phyloP scores from a whole-genome alignment of 1,284 basidiomycete species.

The Irpex lacteus region DNA sequence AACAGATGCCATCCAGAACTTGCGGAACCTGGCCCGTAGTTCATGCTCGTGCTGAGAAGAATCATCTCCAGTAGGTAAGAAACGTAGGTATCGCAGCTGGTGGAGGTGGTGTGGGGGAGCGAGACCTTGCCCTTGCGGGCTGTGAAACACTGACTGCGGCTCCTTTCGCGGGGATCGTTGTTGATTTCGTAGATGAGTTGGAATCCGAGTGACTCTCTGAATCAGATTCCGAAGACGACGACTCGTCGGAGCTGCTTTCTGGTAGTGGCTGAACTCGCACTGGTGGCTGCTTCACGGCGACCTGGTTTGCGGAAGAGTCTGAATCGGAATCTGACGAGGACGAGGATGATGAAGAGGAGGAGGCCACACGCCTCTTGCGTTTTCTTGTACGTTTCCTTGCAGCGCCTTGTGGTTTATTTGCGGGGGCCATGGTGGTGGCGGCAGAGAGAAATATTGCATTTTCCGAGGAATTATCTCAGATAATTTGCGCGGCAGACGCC shows the following conservation, averaged over 20 bases:
- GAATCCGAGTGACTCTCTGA: conserved; percentile 16
- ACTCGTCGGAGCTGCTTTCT: conserved; percentile 12
- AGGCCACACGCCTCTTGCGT: conserved; percentile 37
- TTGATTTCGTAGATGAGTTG: neutral
- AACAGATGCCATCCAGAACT: conserved; percentile 79
- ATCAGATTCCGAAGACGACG: conserved; percentile 21
- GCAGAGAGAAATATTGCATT: neutral
- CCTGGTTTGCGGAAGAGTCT: conserved; percentile 4
- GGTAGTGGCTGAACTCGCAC: conserved; percentile 5
- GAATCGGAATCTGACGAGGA: conserved; percentile 26
- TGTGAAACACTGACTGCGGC: conserved; percentile 10
- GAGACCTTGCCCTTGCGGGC: conserved; percentile 20
- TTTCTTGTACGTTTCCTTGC: conserved; percentile 36
- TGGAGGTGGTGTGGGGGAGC: conserved; percentile 45
- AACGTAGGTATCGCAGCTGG: conserved; percentile 50
- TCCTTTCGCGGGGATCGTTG: neutral
- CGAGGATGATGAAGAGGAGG: conserved; percentile 35
- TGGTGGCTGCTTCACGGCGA: conserved; percentile 13
- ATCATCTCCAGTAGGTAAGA: conserved; percentile 38
- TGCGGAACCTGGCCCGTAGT: conserved; percentile 63
- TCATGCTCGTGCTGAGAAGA: conserved; percentile 41
- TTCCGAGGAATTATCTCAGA: neutral
- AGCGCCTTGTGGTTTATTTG: conserved; percentile 17
- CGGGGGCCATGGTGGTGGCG: conserved; percentile 19
- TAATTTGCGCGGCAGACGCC: conserved; percentile 9